Evolutionary conservation across 2,329 filamentous ascomycete genomes (phyloP), one percentile per base, ranked within the genome.

Genomic region (Elsinoe arachidis): DNA sequence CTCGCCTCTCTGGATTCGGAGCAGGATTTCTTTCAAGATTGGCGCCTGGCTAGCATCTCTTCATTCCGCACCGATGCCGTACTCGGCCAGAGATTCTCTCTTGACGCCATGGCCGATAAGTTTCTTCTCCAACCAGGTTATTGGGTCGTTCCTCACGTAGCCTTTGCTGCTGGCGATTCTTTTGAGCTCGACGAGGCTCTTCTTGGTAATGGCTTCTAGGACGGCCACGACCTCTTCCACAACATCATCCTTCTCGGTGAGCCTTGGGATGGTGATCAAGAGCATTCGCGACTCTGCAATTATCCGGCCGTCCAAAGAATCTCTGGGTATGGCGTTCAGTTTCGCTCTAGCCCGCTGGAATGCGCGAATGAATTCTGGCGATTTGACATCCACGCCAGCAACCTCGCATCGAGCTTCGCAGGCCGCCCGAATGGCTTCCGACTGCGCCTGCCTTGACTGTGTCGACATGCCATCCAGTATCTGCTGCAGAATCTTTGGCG

Each of bases 281-380:
- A 56, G 17, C 26, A 56, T 56, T 17, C 54, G 41, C n/a, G 39
- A 35, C 11, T 33, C 9, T 1, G 39, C 34, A 67, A 58, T 80
- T 69, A 52, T 79, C 70, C 58, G 75, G 73, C 63, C 63, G 30
- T 67, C 66, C 2, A 61, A 58, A 44, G 67, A 67, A 52, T 66
- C 63, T 52, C 65, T 62, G 53, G 71, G 61, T 70, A 70, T 56
- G 17, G 66, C 61, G 65, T 80, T 84, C 61, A 96, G 70, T 46
- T 78, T 75, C 1, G 78, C 75, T 55, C 96, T 75, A 6, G 84
- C 80, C 59, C 81, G 77, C 52, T 83, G 81, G 60, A 96, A 73
- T 49, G 84, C 86, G 41, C 78, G 76, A 5, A 90, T 87, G 70
- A 95, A 96, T 3, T 84, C 81, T 6, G 85, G 76, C 2, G 86